Evolutionary conservation across 129 eudicot genomes (phyloP).

Genomic region (Flaveria bidentis): DNA sequence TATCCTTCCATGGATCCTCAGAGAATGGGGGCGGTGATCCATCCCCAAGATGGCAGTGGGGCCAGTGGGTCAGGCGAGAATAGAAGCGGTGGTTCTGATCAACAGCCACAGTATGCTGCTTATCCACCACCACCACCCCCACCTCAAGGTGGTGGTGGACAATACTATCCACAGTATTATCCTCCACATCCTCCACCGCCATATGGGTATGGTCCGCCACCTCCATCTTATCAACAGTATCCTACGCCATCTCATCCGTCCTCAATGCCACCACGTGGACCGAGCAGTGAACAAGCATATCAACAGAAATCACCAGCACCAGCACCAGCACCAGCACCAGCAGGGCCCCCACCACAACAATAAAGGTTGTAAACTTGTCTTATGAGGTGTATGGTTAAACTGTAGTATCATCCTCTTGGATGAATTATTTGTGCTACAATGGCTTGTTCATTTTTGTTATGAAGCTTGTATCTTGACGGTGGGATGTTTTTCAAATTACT

Average conservation of each 20-base stretch:
- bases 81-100: constrained; percentile 29
- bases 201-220: constrained; percentile 69
- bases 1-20: constrained; percentile 97
- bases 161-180: constrained; percentile 72
- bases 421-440: constrained; percentile 2
- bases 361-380: not conserved
- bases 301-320: constrained; percentile 41
- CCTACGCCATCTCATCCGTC: constrained; percentile 60
- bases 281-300: constrained; percentile 39
- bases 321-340: constrained; percentile 15
- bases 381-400: not conserved
- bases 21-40: constrained; percentile 82
- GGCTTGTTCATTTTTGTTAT: constrained; percentile 23
- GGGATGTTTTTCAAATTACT: not conserved
- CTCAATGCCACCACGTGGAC: constrained; percentile 50
- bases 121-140: constrained; percentile 69
- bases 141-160: constrained; percentile 57
- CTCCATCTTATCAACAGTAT: constrained; percentile 76
- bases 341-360: constrained; percentile 25
- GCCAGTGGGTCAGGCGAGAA: constrained; percentile 51
- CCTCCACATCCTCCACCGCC: constrained; percentile 84
- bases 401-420: not conserved
- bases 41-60: constrained; percentile 63
- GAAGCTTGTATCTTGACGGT: constrained; percentile 22
- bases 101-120: constrained; percentile 44